Base-by-base conservation (phyloP, 1,139 yeast genomes). In the Debaryomyces psychrophilus region DNA sequence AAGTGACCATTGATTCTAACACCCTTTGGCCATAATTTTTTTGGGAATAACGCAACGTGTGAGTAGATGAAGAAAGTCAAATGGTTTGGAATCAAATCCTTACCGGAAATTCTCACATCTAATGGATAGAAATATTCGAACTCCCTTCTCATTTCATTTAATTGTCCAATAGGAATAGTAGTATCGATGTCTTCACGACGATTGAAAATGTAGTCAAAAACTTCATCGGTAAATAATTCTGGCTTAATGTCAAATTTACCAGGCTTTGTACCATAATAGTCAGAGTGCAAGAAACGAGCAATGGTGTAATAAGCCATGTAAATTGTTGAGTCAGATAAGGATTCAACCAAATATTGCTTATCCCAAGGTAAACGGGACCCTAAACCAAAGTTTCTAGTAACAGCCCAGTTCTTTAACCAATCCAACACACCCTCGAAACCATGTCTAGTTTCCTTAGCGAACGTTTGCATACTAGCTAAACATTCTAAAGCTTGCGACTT, bases 391-490 rank as follows among this genome's bases (percentile, higher is more conserved):
- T 95, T 86, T 78, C 99, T 88, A 50, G 96, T 89, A 52, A 95
- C 89, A 44, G 99, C 99, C 99, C 99, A 95, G 74, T 90, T 92
- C 73, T 87, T 89, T 64, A 95, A 82, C 99, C 99, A 95, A 56
- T 87, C 95, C 57, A 95, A 78, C 48, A 89, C 96, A 69, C 92
- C 93, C 70, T 92, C 97, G 61, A 93, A 92, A 6, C 95, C 97
- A 62, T 93, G 83, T 64, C 88, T 82, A 44, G 96, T 89, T 74
- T 93, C 99, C 47, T 85, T 76, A 44, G 86, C 77, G 74, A 81
- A 93, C 17, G 95, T 81, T 68, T 88, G 82, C 95, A 95, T 85
- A 54, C 69, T 65, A 39, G 76, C 77, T 56, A 95, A 79, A 66
- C 96, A 87, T 58, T 87, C 95, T 53, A 85, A 76, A 46, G 98